Base-by-base conservation (phyloP, 257 asterid species). In the Phtheirospermum japonicum region DNA sequence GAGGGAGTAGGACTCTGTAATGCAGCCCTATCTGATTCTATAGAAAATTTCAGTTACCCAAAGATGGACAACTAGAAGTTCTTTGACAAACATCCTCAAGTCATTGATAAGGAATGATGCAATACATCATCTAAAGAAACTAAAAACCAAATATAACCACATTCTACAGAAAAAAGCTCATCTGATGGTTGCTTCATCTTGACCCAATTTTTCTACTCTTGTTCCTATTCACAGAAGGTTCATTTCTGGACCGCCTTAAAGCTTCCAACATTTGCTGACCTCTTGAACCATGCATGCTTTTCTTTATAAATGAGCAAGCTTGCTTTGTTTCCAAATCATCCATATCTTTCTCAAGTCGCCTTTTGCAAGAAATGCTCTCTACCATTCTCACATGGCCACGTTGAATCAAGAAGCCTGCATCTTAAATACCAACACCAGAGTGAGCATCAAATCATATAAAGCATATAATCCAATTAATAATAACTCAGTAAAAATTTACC, bases 251-350 rank as follows among this genome's bases (percentile, higher is more conserved):
- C 2, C 72, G 84, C 48, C 48, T 53, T 61, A 85, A 7, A 4
- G 95, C 95, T 50, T 76, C 83, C 79, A 85, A 7, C 33, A 83
- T 67, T 66, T 83, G 88, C 73, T 73, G 79, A 37, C 77, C 80
- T 80, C 96, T 83, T 33, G 84, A 48, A 67, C 85, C 75, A 9
- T 43, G 71, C 61, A 84, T 59, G 63, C 37, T 79, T 58, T 82
- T 83, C 80, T 63, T 84, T 59, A 81, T 56, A 17, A 76, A 60
- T 0, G 73, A 53, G 52, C 52, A 48, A 1, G 95, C 98, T 65
- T 82, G 89, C 74, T 67, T 85, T 55, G 64, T 72, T 71, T 80
- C 84, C 45, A 49, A 9, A 68, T 77, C 88, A 37, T 85, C 94
- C 69, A 74, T 70, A 9, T 80, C 83, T 67, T 79, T 80, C 75